These are phyloP conservation scores for Histomonas meleagridis DNA, from an alignment of 208 protist species.

Conservation along the genomic window DNA sequence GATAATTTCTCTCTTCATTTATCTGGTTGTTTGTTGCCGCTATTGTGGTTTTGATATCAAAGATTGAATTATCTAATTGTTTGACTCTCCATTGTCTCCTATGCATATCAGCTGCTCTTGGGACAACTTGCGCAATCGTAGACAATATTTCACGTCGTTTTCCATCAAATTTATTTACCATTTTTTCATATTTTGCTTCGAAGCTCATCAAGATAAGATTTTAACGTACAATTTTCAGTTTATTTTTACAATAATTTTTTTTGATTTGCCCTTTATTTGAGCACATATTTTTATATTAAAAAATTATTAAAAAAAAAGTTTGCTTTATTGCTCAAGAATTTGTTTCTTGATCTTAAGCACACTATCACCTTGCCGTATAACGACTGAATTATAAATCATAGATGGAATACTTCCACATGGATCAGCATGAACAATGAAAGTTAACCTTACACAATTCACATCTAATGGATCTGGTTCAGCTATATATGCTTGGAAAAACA, in stretches of 20 bases:
- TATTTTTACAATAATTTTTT: too few relatives aligned
- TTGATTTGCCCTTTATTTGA: too few relatives aligned
- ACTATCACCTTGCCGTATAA: not conserved
- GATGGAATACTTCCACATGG: not conserved
- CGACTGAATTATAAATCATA: not conserved
- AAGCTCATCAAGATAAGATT: too few relatives aligned
- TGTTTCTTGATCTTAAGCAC: not conserved
- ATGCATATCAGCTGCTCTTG: not conserved
- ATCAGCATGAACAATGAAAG: not conserved
- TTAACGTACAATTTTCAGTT: too few relatives aligned
- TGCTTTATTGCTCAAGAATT: too few relatives aligned
- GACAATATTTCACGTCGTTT: not conserved
- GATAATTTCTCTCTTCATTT: not conserved
- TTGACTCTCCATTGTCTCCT: not conserved
- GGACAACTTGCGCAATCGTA: not conserved
- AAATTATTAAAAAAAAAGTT: too few relatives aligned
- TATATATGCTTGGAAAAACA: not conserved
- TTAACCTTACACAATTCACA: not conserved
- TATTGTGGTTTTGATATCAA: conserved; percentile 1
- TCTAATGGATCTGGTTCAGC: not conserved
- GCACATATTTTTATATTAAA: too few relatives aligned
- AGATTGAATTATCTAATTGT: conserved; percentile 36
- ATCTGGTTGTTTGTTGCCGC: conserved; percentile 5
- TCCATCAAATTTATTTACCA: too few relatives aligned
- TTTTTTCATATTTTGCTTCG: too few relatives aligned